Evolutionary conservation across 2,329 filamentous ascomycete species (phyloP).

Genomic region (Penicillium rolfsii): DNA sequence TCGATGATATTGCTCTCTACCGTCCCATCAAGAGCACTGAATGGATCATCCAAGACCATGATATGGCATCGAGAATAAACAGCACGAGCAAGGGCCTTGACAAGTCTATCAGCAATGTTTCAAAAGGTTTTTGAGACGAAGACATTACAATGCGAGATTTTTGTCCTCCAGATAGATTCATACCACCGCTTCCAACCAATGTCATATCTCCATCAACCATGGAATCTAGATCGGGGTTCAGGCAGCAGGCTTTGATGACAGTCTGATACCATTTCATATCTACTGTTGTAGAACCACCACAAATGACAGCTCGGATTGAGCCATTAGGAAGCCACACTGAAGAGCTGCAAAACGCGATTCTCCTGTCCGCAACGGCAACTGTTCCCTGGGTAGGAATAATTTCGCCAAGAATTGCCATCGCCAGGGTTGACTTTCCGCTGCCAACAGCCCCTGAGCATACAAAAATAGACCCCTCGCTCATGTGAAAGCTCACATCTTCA

Average conservation of each 20-base stretch:
- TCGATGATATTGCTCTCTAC: not conserved
- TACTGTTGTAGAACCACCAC: not conserved
- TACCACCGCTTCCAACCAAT: slow-evolving; percentile 2
- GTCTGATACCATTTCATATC: slow-evolving; percentile 10
- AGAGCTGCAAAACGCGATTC: not conserved
- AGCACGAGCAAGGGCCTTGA: slow-evolving; percentile 8
- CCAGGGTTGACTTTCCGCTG: slow-evolving; percentile 6
- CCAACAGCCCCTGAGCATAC: slow-evolving; percentile 8
- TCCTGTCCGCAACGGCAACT: not conserved
- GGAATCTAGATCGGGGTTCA: slow-evolving; percentile 1
- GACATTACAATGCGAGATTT: slow-evolving; percentile 8
- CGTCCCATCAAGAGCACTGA: slow-evolving; percentile 11
- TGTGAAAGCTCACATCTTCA: not conserved
- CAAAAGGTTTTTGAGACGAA: not conserved
- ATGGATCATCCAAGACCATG: slow-evolving; percentile 12
- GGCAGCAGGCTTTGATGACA: slow-evolving; percentile 6
- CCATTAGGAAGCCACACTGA: slow-evolving; percentile 9
- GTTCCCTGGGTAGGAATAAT: not conserved
- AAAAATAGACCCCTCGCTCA: not conserved
- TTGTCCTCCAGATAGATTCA: slow-evolving; percentile 8
- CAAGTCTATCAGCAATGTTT: not conserved
- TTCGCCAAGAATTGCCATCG: slow-evolving; percentile 7
- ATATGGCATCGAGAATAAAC: slow-evolving; percentile 6
- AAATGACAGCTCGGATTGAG: slow-evolving; percentile 9
- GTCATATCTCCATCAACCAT: slow-evolving; percentile 4